Percentiles rank a stretch among this genome's conserved stretches.
Conservation (phyloP, 805 yeast genomes). For the Metschnikowia noctiluminum region DNA sequence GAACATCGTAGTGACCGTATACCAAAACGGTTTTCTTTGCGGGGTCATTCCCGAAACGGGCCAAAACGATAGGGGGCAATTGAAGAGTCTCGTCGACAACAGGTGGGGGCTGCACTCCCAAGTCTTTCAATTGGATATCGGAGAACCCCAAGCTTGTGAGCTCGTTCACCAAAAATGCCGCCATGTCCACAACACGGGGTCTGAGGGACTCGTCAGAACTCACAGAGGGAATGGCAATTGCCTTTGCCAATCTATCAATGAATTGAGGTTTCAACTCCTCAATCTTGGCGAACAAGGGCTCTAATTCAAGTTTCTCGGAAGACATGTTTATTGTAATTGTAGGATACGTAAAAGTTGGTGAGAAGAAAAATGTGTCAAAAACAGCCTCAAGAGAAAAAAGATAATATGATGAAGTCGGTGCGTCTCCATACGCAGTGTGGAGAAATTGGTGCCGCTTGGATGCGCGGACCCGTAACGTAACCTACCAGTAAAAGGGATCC, state of each 20-base stretch:
- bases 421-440: not conserved
- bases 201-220: conserved; percentile 87
- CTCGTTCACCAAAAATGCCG: conserved; percentile 71
- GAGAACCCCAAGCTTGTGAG: conserved; percentile 70
- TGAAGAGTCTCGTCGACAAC: conserved; percentile 61
- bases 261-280: conserved; percentile 73
- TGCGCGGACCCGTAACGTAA: not conserved
- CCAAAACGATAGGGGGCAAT: conserved; percentile 94
- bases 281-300: conserved; percentile 56
- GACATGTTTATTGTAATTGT: conserved; percentile 21
- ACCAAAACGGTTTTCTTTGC: conserved; percentile 82
- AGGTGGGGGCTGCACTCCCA: conserved; percentile 93
- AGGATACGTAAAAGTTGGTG: not conserved
- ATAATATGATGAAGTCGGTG: not conserved
- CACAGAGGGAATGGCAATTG: conserved; percentile 94
- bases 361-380: not conserved
- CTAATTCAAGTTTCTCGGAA: conserved; percentile 39
- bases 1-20: conserved; percentile 98
- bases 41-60: conserved; percentile 80
- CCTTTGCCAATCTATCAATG: conserved; percentile 67
- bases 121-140: conserved; percentile 75
- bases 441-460: not conserved
- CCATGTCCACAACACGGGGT: conserved; percentile 87
- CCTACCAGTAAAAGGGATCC: not conserved
- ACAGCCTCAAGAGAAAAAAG: not conserved